A percentile compares a stretch with the other conserved stretches of the same genome.
Evolutionary conservation across 148 eudicot species (phyloP).

Genomic region (Oxyria digyna): DNA sequence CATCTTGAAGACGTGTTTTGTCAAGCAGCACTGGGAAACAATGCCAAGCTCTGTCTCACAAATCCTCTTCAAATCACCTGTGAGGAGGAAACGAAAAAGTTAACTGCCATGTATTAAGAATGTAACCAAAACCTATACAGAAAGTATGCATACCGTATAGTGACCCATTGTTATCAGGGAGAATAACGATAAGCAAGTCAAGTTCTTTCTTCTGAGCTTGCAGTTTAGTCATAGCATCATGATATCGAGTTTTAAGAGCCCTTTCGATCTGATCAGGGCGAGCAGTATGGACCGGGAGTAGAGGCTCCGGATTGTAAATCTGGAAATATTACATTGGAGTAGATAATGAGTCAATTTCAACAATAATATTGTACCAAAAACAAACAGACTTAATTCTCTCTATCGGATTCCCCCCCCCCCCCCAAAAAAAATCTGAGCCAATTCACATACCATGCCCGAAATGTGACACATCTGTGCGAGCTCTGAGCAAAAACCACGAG

Average conservation of each 20-base stretch:
- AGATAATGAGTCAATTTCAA: too few relatives aligned
- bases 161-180: slow-evolving; percentile 79
- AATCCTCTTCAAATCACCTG: slow-evolving; percentile 69
- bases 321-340: slow-evolving; percentile 11
- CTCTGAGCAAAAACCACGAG: slow-evolving; percentile 51
- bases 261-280: slow-evolving; percentile 71
- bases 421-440: too few relatives aligned
- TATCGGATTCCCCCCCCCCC: too few relatives aligned
- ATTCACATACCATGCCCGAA: slow-evolving; percentile 56
- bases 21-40: slow-evolving; percentile 72
- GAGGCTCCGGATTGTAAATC: slow-evolving; percentile 50
- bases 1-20: slow-evolving; percentile 58
- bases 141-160: slow-evolving; percentile 51
- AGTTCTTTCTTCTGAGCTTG: slow-evolving; percentile 39
- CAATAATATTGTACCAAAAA: too few relatives aligned
- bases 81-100: background rate
- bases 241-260: slow-evolving; percentile 42
- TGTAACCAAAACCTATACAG: background rate
- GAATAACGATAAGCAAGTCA: slow-evolving; percentile 57
- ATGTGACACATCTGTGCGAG: slow-evolving; percentile 66
- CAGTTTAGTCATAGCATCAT: slow-evolving; percentile 49
- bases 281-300: slow-evolving; percentile 34
- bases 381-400: too few relatives aligned
- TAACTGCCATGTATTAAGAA: background rate
- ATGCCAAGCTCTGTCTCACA: slow-evolving; percentile 87